Conservation (phyloP, 75 land plant species). For the Adiantum capillusveneris region DNA sequence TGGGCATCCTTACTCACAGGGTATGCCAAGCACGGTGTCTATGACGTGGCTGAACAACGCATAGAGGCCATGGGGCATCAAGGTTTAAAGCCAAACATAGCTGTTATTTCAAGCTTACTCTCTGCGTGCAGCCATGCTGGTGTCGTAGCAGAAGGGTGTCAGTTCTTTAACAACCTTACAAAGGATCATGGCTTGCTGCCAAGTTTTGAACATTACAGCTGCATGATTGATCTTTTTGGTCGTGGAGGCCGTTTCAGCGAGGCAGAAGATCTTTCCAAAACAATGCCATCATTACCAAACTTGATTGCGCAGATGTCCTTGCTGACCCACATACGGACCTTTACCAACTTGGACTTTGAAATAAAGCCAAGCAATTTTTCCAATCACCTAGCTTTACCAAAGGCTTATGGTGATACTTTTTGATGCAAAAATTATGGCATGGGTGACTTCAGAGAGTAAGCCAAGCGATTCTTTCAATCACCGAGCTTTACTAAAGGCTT, state of each 20-base stretch:
- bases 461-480: no score
- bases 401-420: no score
- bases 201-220: conserved; percentile 25
- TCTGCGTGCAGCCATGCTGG: conserved; percentile 41
- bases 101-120: conserved; percentile 15
- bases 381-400: no score
- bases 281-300: conserved; percentile 12
- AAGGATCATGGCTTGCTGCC: conserved; percentile 42
- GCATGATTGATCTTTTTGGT: conserved; percentile 19
- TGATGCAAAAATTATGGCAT: no score
- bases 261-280: conserved; percentile 8
- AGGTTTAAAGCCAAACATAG: conserved; percentile 13
- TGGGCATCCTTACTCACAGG: conserved; percentile 1
- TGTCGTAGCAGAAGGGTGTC: conserved; percentile 35
- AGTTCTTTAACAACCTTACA: conserved; percentile 24
- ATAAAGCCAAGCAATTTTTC: no score
- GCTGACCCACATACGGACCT: background rate
- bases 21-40: background rate
- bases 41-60: conserved; percentile 11
- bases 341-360: no score
- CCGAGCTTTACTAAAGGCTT: no score
- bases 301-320: background rate
- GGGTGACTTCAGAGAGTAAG: no score
- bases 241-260: conserved; percentile 12
- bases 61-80: conserved; percentile 6